These are phyloP conservation scores for Paracorniculantispora psalliotae DNA, from an alignment of 2,329 filamentous ascomycete genomes.

Conservation along the genomic window DNA sequence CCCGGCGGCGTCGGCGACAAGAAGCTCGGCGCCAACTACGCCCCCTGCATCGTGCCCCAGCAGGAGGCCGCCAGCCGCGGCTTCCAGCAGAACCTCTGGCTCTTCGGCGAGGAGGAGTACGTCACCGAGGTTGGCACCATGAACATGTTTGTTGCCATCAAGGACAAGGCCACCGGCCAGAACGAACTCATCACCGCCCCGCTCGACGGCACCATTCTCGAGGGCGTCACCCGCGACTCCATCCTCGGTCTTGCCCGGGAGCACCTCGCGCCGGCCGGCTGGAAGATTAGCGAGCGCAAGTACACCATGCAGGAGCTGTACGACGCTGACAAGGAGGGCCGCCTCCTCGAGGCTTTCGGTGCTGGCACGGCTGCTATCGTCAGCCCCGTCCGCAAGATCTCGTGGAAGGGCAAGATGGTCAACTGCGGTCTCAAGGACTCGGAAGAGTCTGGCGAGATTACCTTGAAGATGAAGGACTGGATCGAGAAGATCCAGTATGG, in stretches of 20 bases:
- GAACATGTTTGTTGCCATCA: slow-evolving; percentile 90
- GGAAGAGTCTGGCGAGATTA: slow-evolving; percentile 84
- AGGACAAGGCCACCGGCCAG: slow-evolving; percentile 80
- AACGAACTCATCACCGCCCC: slow-evolving; percentile 94
- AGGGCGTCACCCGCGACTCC: slow-evolving; percentile 90
- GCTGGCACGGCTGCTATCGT: slow-evolving; percentile 92
- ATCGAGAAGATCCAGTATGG: slow-evolving; percentile 95
- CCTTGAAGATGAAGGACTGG: slow-evolving; percentile 88
- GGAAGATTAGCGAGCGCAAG: slow-evolving; percentile 83
- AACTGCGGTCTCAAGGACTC: slow-evolving; percentile 75
- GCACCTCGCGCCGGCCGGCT: slow-evolving; percentile 76
- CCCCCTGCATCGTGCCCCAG: slow-evolving; percentile 97
- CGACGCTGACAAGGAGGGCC: slow-evolving; percentile 75
- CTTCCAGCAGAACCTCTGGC: slow-evolving; percentile 97
- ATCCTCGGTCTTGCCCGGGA: slow-evolving; percentile 83
- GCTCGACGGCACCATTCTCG: slow-evolving; percentile 91
- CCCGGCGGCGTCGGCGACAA: slow-evolving; percentile 96
- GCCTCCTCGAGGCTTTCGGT: slow-evolving; percentile 89
- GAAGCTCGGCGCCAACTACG: slow-evolving; percentile 98
- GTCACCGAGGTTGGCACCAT: slow-evolving; percentile 98
- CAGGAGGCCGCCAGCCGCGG: slow-evolving; percentile 84
- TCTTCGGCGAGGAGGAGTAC: slow-evolving; percentile 92
- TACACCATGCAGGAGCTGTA: slow-evolving; percentile 84
- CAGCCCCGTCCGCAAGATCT: slow-evolving; percentile 81
- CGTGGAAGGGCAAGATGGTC: slow-evolving; percentile 77